Percentiles rank a stretch among this genome's conserved stretches.
Evolutionary conservation across 305 asterid species (phyloP).

Genomic region (Solanum hybrid): DNA sequence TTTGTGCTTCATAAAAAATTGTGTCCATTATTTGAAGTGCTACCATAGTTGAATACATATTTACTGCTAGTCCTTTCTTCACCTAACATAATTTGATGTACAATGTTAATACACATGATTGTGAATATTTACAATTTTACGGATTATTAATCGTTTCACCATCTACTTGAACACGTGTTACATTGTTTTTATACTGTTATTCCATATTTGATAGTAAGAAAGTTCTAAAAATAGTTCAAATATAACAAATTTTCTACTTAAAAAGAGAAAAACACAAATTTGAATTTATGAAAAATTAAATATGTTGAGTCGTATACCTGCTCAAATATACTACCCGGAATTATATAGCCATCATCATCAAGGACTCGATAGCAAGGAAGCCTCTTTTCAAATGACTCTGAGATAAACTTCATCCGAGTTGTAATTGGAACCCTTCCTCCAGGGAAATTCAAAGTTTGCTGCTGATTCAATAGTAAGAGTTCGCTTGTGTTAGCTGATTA

Average conservation of each 20-base stretch:
- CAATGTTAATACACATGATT: background rate
- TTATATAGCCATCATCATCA: conserved; percentile 49
- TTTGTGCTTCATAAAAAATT: conserved; percentile 71
- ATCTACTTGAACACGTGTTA: background rate
- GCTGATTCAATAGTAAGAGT: background rate
- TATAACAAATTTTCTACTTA: background rate
- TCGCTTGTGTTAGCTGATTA: background rate
- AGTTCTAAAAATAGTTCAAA: background rate
- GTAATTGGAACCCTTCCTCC: conserved; percentile 70
- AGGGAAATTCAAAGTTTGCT: conserved; percentile 55
- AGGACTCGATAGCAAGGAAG: conserved; percentile 80
- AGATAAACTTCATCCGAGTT: conserved; percentile 43
- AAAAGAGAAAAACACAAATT: background rate
- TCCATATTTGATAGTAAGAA: background rate
- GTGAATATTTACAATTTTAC: background rate
- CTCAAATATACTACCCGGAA: conserved; percentile 26
- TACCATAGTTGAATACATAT: conserved; percentile 68
- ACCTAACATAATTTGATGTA: conserved; percentile 23
- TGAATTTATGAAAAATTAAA: background rate
- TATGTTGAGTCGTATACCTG: conserved; percentile 26
- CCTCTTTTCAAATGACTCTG: conserved; percentile 47
- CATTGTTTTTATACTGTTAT: background rate
- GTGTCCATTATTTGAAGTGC: conserved; percentile 66
- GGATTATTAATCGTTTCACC: background rate
- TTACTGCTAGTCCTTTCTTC: conserved; percentile 52